phyloP scores from a whole-genome alignment of 345 rosid species.

The Eucalyptus erythrocorys region DNA sequence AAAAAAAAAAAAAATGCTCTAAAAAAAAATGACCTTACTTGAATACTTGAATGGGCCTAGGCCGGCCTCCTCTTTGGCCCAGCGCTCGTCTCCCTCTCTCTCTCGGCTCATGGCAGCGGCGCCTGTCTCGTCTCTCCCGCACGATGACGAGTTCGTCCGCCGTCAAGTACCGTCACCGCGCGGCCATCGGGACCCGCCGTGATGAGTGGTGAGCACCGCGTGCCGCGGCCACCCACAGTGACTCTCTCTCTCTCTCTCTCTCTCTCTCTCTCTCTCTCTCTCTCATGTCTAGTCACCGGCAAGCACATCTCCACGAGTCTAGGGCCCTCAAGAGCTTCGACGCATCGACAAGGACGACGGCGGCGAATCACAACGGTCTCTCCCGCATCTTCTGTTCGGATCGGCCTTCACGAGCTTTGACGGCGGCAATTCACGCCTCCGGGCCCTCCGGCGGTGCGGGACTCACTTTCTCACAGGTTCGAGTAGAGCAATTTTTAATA shows the following conservation, averaged over 20 bases:
- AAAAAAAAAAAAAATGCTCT: no score
- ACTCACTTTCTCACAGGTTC: background rate
- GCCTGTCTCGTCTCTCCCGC: background rate
- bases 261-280: background rate
- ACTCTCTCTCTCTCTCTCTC: no score
- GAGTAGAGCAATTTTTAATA: background rate
- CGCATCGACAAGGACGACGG: rapidly evolving
- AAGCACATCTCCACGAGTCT: background rate
- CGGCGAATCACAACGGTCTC: rapidly evolving
- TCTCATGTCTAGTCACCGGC: background rate
- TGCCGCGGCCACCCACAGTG: background rate
- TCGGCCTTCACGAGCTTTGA: background rate
- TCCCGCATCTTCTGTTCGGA: background rate
- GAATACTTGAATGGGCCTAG: no score
- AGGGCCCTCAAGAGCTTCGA: background rate
- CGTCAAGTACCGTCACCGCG: background rate
- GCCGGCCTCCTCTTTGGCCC: no score
- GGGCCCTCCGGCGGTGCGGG: background rate
- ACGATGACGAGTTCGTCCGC: background rate
- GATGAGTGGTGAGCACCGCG: rapidly evolving
- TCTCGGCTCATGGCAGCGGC: background rate
- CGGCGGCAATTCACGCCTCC: background rate
- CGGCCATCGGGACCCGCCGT: background rate
- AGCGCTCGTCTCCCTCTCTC: background rate
- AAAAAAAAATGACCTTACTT: no score